Evolutionary conservation across 2,329 filamentous ascomycete genomes (phyloP), one percentile per base, ranked within the genome.

Genomic region (Epichloe baconii): DNA sequence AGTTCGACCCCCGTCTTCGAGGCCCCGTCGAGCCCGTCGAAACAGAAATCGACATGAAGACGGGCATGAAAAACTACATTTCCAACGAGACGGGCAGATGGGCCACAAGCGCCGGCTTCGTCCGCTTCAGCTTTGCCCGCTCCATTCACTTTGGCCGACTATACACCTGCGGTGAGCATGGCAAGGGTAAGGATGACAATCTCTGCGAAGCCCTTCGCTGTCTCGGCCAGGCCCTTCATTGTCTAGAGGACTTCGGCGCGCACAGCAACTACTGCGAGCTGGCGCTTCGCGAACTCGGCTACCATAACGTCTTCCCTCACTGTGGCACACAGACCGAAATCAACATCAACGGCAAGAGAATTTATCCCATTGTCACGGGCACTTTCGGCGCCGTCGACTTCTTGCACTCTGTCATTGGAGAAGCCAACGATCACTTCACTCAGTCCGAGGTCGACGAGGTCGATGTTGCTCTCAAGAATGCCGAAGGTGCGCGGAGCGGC

Each of bases 11-110:
- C 38, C 83, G 93, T 26, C 79, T 97, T 7, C 84, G 93, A 48
- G 86, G 83, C 1, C 90, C 90, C 0, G 82, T 97, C 8, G 72
- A 80, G 53, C 76, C 78, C 4, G 67, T 78, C 41, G 87, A 93
- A 62, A 79, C 86, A 19, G 81, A 86, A 53, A 78, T 93, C 52
- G 87, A 93, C 61, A 70, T 71, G 36, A 71, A 77, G 5, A 93
- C 87, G 1, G 90, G 90, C n/a, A 95, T 98, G 91, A 98, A 97
- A 69, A 97, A 97, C 66, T 98, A 98, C 67, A 97, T 98, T 58
- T 83, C 91, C 54, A 97, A 96, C 61, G 91, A 97, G 65, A 73
- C 71, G 14, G 88, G 89, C 4, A 78, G 80, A 41, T 96, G 90
- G 86, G 88, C 90, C 1, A 98, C 93, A 19, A 95, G 89, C 56